Evolutionary conservation across 2,329 filamentous ascomycete species (phyloP), one percentile per base, ranked within the genome.

Genomic region (Sarocladium brachiariae): DNA sequence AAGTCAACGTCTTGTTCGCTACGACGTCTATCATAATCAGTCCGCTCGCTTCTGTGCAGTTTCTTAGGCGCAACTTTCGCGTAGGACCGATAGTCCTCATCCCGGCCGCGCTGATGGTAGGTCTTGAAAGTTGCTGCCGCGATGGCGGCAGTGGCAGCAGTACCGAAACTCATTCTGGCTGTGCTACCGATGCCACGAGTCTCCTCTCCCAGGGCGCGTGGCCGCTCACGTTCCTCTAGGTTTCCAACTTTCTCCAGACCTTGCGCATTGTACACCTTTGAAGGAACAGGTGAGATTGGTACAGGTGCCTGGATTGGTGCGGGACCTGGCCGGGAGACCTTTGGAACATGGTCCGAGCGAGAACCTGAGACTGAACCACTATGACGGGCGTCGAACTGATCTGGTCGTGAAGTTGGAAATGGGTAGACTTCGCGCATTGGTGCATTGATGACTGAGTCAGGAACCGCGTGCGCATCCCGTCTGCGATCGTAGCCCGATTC

Each of bases 291-390:
- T 2, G 78, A 75, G 52, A 88, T 78, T 2, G 91, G 91, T 58
- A 90, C 85, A 2, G 91, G 91, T 59, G 95, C 89, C 63, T 93
- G 86, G n/a, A 96, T 74, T 10, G 84, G 82, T 27, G 89, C 76
- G 0, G 80, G 74, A 5, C 72, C 80, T 4, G 83, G 78, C 37
- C 79, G 74, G 14, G 66, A 62, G 16, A 65, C 68, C 19, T 68
- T 64, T 2, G 71, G 62, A 7, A 70, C 60, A 23, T 50, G 39
- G 38, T 71, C 67, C 50, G 68, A 64, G 33, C 63, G 65, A 45
- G 65, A 65, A 14, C 72, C 72, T 13, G 72, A 63, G n/a, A 72
- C 61, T 33, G 80, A 78, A 19, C 69, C 30, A 18, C 31, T 31
- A 16, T 52, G 16, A 18, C 51, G 45, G 46, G 74, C 78, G 55